Evolutionary conservation across 345 rosid genomes (phyloP), one percentile per base, ranked within the genome.

Genomic region (Hibiscus syriacus): DNA sequence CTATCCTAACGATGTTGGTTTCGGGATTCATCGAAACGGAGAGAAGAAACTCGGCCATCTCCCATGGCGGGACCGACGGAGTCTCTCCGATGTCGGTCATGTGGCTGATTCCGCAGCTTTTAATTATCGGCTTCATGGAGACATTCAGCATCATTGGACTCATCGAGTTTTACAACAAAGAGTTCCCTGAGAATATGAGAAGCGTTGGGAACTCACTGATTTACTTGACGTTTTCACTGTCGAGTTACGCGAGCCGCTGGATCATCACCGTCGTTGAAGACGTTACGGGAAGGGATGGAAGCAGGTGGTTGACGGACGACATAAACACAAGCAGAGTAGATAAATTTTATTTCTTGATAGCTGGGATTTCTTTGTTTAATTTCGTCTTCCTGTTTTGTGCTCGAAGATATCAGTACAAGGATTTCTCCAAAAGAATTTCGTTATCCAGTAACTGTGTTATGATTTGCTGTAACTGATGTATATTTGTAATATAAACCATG

Each of bases 141-240:
- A 74, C 76, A 4, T 79, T 75, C 66, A 30, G 32, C 6, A 16
- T 63, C 0, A 50, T 76, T 2, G 86, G 83, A 11, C 77, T 71
- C 16, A 76, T 74, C 8, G 83, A 82, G 53, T 78, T 82, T 30
- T 82, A 64, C 13, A 82, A 82, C 72, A 72, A 58, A 62, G 73
- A 82, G 67, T 82, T 80, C 7, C 86, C 82, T n/a, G 79, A 76
- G 4, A 61, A 74, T 29, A 80, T 83, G 82, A 78, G 72, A 64
- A 83, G 86, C 13, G 27, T 76, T 0, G 79, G 66, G 0, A 83
- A 76, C 62, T 39, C 82, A 30, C 61, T 80, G 0, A 46, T 80
- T 4, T 70, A 68, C 2, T 60, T 72, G 39, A 58, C 76, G 0
- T 32, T 67, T 7, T 80, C 72, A 9, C 17, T 38, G 36, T 55